phyloP scores from a whole-genome alignment of 192 early-diverging fungal species.

The Entomortierella beljakovae region DNA sequence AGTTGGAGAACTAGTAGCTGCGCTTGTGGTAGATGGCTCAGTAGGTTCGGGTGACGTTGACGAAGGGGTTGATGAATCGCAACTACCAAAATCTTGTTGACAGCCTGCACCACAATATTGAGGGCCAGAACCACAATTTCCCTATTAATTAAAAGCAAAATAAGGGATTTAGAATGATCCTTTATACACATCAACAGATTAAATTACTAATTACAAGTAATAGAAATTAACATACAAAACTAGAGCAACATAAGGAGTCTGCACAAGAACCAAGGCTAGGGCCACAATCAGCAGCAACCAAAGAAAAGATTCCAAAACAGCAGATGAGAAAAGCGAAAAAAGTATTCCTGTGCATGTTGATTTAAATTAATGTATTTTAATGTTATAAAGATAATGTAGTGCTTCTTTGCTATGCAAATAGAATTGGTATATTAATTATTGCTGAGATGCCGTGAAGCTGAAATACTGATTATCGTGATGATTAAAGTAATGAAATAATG shows the following conservation, averaged over 20 bases:
- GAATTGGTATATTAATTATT: too few relatives aligned
- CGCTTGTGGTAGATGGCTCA: not conserved
- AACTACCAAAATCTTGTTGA: constrained; percentile 13
- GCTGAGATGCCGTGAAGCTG: too few relatives aligned
- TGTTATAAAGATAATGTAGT: too few relatives aligned
- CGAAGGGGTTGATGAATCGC: not conserved
- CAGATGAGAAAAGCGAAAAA: constrained; percentile 16
- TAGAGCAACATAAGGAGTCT: constrained; percentile 13
- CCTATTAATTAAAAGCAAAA: not conserved
- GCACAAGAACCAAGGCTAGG: not conserved
- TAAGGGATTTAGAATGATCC: too few relatives aligned
- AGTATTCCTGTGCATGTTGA: constrained; percentile 15
- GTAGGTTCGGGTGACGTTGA: not conserved
- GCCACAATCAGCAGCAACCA: constrained; percentile 24
- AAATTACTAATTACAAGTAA: too few relatives aligned
- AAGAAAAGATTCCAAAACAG: constrained; percentile 23
- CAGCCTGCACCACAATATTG: constrained; percentile 38
- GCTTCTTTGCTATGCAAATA: too few relatives aligned
- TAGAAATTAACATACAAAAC: constrained; percentile 7
- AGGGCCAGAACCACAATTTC: constrained; percentile 11
- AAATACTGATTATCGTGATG: too few relatives aligned
- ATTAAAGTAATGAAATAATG: too few relatives aligned
- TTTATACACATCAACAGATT: too few relatives aligned
- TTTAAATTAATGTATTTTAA: too few relatives aligned
- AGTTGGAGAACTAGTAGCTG: not conserved